Conservation (phyloP, 2,329 filamentous ascomycete genomes). For the Cladosporium colombiae region DNA sequence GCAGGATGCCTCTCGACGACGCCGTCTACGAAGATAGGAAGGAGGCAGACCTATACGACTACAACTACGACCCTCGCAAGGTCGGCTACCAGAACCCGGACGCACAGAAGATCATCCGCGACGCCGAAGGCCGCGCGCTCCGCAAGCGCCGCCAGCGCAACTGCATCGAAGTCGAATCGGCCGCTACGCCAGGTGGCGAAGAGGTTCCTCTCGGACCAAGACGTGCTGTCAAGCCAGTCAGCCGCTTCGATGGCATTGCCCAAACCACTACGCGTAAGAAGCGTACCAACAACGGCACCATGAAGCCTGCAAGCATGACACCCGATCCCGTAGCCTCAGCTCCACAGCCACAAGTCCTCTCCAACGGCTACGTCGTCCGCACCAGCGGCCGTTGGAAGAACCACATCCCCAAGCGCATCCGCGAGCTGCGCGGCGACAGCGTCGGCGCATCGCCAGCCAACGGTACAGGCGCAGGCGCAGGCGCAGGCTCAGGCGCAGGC, state of each 20-base stretch:
- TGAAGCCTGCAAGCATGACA: slow-evolving; percentile 25
- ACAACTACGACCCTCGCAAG: slow-evolving; percentile 57
- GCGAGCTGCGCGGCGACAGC: slow-evolving; percentile 49
- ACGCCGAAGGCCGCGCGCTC: slow-evolving; percentile 49
- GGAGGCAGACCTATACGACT: slow-evolving; percentile 62
- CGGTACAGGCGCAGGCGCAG: neutral
- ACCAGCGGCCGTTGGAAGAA: slow-evolving; percentile 33
- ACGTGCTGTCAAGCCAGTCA: slow-evolving; percentile 32
- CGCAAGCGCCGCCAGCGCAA: slow-evolving; percentile 46
- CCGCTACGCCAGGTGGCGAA: slow-evolving; percentile 15
- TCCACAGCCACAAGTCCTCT: slow-evolving; percentile 13
- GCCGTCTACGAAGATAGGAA: slow-evolving; percentile 61
- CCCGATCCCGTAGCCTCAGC: slow-evolving; percentile 24
- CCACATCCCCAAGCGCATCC: slow-evolving; percentile 45
- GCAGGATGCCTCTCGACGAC: slow-evolving; percentile 47
- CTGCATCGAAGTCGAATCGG: slow-evolving; percentile 21
- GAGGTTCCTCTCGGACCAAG: slow-evolving; percentile 9
- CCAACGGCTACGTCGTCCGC: slow-evolving; percentile 29
- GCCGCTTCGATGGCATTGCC: slow-evolving; percentile 34
- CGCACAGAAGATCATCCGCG: slow-evolving; percentile 50
- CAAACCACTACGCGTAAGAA: slow-evolving; percentile 28
- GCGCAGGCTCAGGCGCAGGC: neutral
- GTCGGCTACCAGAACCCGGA: slow-evolving; percentile 59
- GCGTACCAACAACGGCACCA: slow-evolving; percentile 23
- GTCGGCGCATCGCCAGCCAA: slow-evolving; percentile 20